Conservation (phyloP, 371 early-diverging fungal species). For the Zychaea mexicana region DNA sequence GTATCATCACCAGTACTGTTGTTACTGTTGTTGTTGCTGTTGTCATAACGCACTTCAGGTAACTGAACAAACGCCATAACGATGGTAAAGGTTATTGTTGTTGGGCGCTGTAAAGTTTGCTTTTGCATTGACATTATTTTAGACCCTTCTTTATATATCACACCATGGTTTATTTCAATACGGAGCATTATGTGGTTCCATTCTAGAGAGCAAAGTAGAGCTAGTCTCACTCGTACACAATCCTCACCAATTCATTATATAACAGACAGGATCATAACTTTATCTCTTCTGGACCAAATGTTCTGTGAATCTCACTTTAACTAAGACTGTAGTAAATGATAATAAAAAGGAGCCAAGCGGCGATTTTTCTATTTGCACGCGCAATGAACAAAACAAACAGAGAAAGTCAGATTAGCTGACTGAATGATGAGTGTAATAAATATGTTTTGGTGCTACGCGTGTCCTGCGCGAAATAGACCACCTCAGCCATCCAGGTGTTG, state of each 20-base stretch:
- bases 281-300: neutral
- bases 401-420: no score
- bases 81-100: neutral
- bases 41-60: neutral
- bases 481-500: no score
- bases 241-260: no score
- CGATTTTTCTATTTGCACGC: neutral
- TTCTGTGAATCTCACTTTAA: neutral
- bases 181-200: constrained; percentile 2
- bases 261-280: neutral
- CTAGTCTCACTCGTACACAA: neutral
- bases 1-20: neutral
- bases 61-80: constrained; percentile 5
- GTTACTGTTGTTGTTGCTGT: neutral
- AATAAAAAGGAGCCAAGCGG: no score
- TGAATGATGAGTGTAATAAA: no score
- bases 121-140: neutral
- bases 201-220: neutral
- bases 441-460: no score
- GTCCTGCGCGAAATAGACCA: no score
- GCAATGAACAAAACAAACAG: no score
- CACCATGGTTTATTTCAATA: constrained; percentile 11
- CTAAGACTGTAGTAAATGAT: no score
- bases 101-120: neutral
- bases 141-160: constrained; percentile 2